Evolutionary conservation across 768 basidiomycete species (phyloP).

Genomic region (Piloderma croceum): DNA sequence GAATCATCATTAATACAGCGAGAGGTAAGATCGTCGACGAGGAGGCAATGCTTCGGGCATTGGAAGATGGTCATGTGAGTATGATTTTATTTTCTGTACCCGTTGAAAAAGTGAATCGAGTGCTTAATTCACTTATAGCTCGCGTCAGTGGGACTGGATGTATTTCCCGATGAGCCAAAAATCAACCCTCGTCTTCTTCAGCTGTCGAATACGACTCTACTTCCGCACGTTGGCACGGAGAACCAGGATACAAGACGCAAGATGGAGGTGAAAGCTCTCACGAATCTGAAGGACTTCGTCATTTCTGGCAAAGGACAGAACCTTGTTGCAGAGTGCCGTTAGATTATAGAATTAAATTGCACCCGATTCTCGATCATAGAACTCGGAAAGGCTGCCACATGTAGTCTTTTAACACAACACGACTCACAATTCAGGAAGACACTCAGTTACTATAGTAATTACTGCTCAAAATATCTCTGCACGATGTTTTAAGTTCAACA

Average conservation of each 20-base stretch:
- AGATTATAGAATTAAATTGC: too few relatives aligned
- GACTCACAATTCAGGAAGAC: too few relatives aligned
- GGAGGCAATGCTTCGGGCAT: constrained; percentile 75
- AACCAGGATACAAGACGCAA: constrained; percentile 72
- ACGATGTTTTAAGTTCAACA: too few relatives aligned
- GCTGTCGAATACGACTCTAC: constrained; percentile 78
- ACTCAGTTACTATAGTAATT: too few relatives aligned
- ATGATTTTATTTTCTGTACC: neutral
- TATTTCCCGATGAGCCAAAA: constrained; percentile 78
- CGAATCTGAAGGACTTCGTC: constrained; percentile 70
- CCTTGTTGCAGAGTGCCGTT: constrained; percentile 60
- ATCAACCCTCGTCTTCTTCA: constrained; percentile 74
- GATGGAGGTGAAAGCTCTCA: constrained; percentile 84
- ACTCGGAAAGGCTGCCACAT: too few relatives aligned
- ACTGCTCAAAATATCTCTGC: too few relatives aligned
- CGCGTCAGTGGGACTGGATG: constrained; percentile 76
- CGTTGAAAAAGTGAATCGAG: constrained; percentile 8
- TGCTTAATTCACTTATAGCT: constrained; percentile 39
- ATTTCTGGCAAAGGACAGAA: constrained; percentile 59
- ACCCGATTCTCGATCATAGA: too few relatives aligned
- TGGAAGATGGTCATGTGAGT: constrained; percentile 85
- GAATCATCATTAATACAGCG: constrained; percentile 81
- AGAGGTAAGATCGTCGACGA: constrained; percentile 90
- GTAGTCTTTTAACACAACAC: too few relatives aligned
- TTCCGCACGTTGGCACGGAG: constrained; percentile 92